Evolutionary conservation across 306 rosid species (phyloP).

Genomic region (Rosa persica): DNA sequence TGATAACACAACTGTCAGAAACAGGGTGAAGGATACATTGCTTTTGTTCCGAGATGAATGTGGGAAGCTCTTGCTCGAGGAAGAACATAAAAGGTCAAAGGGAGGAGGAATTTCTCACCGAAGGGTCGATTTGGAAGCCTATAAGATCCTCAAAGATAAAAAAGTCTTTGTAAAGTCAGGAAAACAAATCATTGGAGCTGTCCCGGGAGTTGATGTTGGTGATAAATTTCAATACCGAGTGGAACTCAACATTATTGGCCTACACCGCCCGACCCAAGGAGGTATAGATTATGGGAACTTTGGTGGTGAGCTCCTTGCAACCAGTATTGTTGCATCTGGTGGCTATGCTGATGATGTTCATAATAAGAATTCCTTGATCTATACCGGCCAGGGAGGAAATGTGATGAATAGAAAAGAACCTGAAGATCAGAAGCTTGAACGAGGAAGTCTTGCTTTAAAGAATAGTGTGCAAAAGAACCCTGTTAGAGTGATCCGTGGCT

Average conservation of each 20-base stretch:
- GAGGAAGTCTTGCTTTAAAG: constrained; percentile 85
- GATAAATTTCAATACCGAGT: constrained; percentile 80
- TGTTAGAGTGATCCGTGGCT: constrained; percentile 87
- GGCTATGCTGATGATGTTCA: constrained; percentile 70
- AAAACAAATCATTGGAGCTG: constrained; percentile 58
- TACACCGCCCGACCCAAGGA: constrained; percentile 72
- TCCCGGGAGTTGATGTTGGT: constrained; percentile 88
- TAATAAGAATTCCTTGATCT: constrained; percentile 60
- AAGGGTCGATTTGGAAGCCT: constrained; percentile 61
- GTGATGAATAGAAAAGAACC: constrained; percentile 61
- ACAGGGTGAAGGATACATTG: constrained; percentile 65
- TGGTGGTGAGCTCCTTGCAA: constrained; percentile 54
- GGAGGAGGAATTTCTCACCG: constrained; percentile 25
- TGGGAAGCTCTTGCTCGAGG: constrained; percentile 71
- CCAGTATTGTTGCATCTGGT: constrained; percentile 81
- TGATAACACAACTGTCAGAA: constrained; percentile 40
- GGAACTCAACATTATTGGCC: constrained; percentile 74
- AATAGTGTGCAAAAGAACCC: constrained; percentile 63
- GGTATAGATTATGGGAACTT: constrained; percentile 71
- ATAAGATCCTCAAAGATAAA: constrained; percentile 51
- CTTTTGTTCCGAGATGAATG: constrained; percentile 64
- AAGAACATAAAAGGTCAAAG: constrained; percentile 48
- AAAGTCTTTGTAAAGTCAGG: constrained; percentile 38
- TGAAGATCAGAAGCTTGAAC: constrained; percentile 84
- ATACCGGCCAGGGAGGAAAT: constrained; percentile 88